Evolutionary conservation across 192 early-diverging fungal genomes (phyloP), one percentile per base, ranked within the genome.

Genomic region (Dissophora ornata): DNA sequence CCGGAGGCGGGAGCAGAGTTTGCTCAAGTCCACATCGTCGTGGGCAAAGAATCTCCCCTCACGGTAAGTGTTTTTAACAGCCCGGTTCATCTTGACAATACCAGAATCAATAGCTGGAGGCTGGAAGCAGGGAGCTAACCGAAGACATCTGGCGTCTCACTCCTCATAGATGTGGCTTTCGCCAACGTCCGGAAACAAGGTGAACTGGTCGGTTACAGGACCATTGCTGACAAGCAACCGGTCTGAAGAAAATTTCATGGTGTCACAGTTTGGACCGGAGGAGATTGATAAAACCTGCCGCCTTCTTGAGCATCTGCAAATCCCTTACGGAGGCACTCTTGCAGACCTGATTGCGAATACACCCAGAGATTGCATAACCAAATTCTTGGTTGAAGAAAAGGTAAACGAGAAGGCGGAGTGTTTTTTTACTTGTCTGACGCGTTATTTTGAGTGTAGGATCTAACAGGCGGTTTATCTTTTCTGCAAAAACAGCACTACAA

Each of bases 301-400:
- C 1, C 29, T 74, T 24, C 36, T 74, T 22, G 56, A 74, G 50
- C 62, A 74, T 29, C 25, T 74, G 30, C 33, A 55, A 24, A 38
- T 60, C 5, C 71, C 71, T 6, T 58, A 34, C 21, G 71, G 71
- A 44, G 62, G 62, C 0, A 66, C 71, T 1, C 16, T 74, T 4
- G 71, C 62, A 0, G 71, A 74, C 30, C 13, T 74, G n/a, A 58
- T 74, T 13, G 38, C 30, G 22, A 9, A 26, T 8, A 66, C 62
- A 2, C 38, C 19, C 21, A 38, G 62, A 6, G 62, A 74, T 15
- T 54, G 18, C 36, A 51, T 73, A 21, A 73, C 69, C 19, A 73
- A 73, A 38, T 18, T 73, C 24, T 64, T 73, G 69, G 55, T 73
- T 1, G 69, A 73, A 16, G 69, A 73, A 21, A 73, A 74, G n/a